Base-by-base conservation (phyloP, 495 filamentous ascomycete species). In the Trichoderma virens region DNA sequence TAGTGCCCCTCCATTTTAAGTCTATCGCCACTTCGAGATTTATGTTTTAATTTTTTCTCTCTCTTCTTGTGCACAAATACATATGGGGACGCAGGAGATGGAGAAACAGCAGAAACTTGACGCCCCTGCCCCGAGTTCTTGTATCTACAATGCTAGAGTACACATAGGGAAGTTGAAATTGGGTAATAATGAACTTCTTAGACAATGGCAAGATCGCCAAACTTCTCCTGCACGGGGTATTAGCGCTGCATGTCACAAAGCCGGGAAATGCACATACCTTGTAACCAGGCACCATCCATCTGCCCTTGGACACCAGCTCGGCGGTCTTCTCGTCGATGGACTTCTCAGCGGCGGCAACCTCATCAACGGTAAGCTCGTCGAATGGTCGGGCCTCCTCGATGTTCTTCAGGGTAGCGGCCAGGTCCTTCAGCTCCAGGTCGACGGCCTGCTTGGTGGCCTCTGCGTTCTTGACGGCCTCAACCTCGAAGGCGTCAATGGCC, bases 321-420 rank as follows among this genome's bases (percentile, higher is more conserved):
- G 88, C 78, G 64, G 92, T 96, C 80, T 92, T 91, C 85, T 93
- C 85, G 76, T 99, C 95, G 77, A 98, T 97, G 70, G 96, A 93
- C 62, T 93, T 94, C 72, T 90, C 88, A 64, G 91, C 95, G 66
- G 88, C 85, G 64, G 88, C 90, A 77, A 99, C 89, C 74, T 99
- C 95, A 77, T 98, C 94, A 92, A 98, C 94, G 71, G 95, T 98
- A 77, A 98, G 84, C 67, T 99, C 90, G 67, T 99, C 94, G 76
- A 97, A 98, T 64, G 93, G 91, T 76, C 95, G 83, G 59, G 95
- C 93, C 69, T 86, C 87, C 86, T 98, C 91, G 71, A 99, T 99
- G 80, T 99, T 97, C 83, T 87, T 87, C 72, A 99, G 81, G 59
- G 95, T 97, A 82, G 88, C 90, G 76, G 94, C 82, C 75, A 99